A percentile compares a stretch with the other conserved stretches of the same genome.
These are phyloP conservation scores for Nakazawaea molendinolei DNA, from an alignment of 805 yeast genomes.

Conservation along the genomic window DNA sequence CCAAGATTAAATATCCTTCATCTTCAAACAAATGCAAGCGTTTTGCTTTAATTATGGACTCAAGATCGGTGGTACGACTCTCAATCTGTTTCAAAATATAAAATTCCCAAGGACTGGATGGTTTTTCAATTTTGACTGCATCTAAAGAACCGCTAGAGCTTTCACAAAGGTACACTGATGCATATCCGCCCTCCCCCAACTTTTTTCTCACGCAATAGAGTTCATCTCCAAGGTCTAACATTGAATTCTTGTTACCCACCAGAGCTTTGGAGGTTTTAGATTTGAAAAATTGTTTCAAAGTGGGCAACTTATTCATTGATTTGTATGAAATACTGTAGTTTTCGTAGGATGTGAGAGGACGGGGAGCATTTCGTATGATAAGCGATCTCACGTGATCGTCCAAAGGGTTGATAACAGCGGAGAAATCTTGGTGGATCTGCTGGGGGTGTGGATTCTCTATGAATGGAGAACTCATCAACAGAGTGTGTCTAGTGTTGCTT, in stretches of 20 bases:
- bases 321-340: conserved; percentile 6
- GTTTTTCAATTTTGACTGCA: conserved; percentile 71
- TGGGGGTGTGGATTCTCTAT: conserved; percentile 24
- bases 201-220: conserved; percentile 43
- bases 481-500: conserved; percentile 22
- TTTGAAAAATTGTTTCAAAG: conserved; percentile 13
- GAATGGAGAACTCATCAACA: conserved; percentile 40
- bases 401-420: conserved; percentile 27
- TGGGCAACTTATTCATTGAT: conserved; percentile 13
- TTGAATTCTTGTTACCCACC: conserved; percentile 29
- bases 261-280: conserved; percentile 14
- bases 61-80: conserved; percentile 23
- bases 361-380: conserved; percentile 30
- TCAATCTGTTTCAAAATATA: conserved; percentile 61
- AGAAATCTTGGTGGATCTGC: neutral
- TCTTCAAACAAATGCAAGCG: conserved; percentile 52
- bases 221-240: conserved; percentile 37
- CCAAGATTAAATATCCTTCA: conserved; percentile 61
- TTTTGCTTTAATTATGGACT: conserved; percentile 42
- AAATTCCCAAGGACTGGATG: conserved; percentile 75
- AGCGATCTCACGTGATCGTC: conserved; percentile 31
- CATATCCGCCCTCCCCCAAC: conserved; percentile 79
- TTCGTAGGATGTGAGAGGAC: conserved; percentile 23
- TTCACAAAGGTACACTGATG: conserved; percentile 69
- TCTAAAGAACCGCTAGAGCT: conserved; percentile 43